phyloP scores from a whole-genome alignment of 2,329 filamentous ascomycete species.

The Clonostachys solani region DNA sequence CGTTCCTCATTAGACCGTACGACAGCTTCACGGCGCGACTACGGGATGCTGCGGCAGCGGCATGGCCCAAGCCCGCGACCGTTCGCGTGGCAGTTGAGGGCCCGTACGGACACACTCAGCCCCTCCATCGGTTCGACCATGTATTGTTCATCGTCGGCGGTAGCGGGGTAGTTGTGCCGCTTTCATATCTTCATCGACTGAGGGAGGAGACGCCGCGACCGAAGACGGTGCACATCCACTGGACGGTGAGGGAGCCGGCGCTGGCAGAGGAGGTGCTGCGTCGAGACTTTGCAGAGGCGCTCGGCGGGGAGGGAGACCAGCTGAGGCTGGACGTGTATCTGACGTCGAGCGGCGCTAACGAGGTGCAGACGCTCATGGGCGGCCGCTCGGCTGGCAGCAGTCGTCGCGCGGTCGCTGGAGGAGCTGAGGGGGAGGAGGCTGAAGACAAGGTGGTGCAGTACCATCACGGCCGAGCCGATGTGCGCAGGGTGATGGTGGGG shows the following conservation, averaged over 20 bases:
- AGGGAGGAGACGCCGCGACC: conserved; percentile 7
- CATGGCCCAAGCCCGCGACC: conserved; percentile 13
- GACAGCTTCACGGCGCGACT: conserved; percentile 36
- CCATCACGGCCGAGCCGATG: conserved; percentile 23
- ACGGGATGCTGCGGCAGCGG: conserved; percentile 16
- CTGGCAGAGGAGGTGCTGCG: conserved; percentile 27
- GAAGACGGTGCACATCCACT: conserved; percentile 25
- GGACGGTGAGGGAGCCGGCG: conserved; percentile 34
- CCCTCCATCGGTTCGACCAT: conserved; percentile 28
- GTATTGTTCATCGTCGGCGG: conserved; percentile 39
- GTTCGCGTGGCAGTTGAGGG: conserved; percentile 36
- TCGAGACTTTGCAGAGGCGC: conserved; percentile 20
- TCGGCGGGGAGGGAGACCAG: conserved; percentile 8
- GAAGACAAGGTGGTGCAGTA: conserved; percentile 5
- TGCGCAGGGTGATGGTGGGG: conserved; percentile 19
- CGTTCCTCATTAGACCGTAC: conserved; percentile 40
- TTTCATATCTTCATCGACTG: conserved; percentile 27
- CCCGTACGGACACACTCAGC: conserved; percentile 34
- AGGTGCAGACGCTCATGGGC: neutral
- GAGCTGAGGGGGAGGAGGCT: neutral
- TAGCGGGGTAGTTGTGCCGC: conserved; percentile 35
- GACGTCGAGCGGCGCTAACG: neutral
- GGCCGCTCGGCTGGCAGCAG: neutral
- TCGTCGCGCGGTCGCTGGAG: neutral
- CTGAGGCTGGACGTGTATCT: neutral